Conservation (phyloP, 2,329 filamentous ascomycete species). For the Sphaerulina vaccinii region DNA sequence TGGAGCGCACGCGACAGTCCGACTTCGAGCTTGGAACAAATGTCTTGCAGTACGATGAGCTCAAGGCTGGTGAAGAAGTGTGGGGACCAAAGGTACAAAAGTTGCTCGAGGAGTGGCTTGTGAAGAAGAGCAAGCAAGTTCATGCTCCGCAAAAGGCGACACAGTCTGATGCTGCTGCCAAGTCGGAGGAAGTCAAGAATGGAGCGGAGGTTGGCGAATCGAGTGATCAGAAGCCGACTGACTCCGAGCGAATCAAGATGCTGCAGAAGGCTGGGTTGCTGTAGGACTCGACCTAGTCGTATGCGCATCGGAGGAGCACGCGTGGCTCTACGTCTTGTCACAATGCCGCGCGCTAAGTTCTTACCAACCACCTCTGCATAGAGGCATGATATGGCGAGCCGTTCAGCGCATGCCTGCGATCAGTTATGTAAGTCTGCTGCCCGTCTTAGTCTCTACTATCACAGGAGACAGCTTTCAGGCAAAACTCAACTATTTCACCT, state of each 20-base stretch:
- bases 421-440: too few relatives aligned
- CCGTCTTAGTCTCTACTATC: background rate
- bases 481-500: background rate
- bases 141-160: background rate
- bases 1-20: constrained; percentile 77
- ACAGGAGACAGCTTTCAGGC: background rate
- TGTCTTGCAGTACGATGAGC: constrained; percentile 74
- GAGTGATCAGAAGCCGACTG: background rate
- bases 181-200: background rate
- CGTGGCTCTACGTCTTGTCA: too few relatives aligned
- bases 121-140: background rate
- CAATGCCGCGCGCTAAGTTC: background rate
- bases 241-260: background rate
- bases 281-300: background rate
- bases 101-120: constrained; percentile 49
- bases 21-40: constrained; percentile 73
- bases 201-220: background rate
- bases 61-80: constrained; percentile 71
- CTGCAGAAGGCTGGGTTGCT: background rate
- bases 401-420: background rate
- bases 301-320: background rate
- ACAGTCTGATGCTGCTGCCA: background rate
- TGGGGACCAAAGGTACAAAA: constrained; percentile 73
- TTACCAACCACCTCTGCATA: background rate
- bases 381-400: background rate